These are phyloP conservation scores for Erigeron philadelphicus DNA, from an alignment of 140 eudicot genomes.

Conservation along the genomic window DNA sequence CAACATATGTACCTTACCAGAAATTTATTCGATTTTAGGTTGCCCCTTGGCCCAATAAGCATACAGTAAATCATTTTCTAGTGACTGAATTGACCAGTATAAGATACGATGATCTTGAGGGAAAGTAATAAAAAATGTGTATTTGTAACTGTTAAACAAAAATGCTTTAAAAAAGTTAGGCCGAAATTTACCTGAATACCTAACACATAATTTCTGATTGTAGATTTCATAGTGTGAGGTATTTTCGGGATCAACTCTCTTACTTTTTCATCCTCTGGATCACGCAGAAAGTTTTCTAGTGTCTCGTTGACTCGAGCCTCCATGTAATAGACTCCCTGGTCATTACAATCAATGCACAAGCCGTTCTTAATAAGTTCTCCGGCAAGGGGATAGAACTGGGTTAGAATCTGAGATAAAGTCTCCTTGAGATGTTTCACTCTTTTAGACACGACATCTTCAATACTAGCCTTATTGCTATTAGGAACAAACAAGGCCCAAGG, in stretches of 20 bases:
- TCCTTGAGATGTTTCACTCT: constrained; percentile 15
- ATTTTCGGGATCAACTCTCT: constrained; percentile 2
- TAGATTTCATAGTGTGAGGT: not conserved
- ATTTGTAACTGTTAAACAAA: not conserved
- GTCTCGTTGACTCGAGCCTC: constrained; percentile 22
- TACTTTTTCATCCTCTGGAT: constrained; percentile 19
- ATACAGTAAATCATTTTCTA: no score
- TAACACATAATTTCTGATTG: constrained; percentile 3
- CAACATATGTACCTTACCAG: no score
- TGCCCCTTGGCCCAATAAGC: no score
- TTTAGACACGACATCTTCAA: not conserved
- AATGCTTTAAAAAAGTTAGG: not conserved
- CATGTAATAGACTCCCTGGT: constrained; percentile 22
- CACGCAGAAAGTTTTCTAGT: constrained; percentile 20
- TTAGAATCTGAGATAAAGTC: constrained; percentile 17
- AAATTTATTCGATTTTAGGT: no score
- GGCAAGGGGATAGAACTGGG: constrained; percentile 33
- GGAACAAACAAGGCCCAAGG: constrained; percentile 12
- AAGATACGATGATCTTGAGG: no score
- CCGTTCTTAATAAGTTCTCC: constrained; percentile 22
- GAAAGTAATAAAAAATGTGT: not conserved
- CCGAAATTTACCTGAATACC: constrained; percentile 21
- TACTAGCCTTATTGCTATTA: not conserved
- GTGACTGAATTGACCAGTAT: no score
- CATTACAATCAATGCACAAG: constrained; percentile 27